Evolutionary conservation across 805 yeast species (phyloP), one percentile per base, ranked within the genome.

Genomic region (Candida parachauliodes): DNA sequence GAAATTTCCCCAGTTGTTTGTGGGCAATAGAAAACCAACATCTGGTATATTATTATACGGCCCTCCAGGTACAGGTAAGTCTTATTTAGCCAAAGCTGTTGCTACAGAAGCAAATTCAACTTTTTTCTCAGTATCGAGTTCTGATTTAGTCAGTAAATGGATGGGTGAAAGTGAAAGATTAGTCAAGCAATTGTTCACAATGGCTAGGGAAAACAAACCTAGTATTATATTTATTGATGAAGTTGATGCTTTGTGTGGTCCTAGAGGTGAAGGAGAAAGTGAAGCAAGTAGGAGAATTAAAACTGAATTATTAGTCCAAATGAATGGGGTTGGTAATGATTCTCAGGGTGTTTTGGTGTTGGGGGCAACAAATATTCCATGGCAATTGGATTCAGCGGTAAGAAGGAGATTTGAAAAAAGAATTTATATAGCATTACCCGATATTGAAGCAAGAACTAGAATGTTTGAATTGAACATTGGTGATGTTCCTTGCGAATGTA

Each of bases 251-350:
- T 68, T 93, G 39, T 89, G 98, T 65, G 98, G 98, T 0, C 96
- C 96, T 8, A 77, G 98, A 64, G 98, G 98, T 23, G 98, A 91
- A 58, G 96, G 96, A 32, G 98, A 91, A 59, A 82, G 94, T 47
- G 98, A 93, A 60, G 98, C 98, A 0, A 80, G 89, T 24, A 77
- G 98, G 55, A 80, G 98, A 67, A 91, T 93, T 53, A 91, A 93
- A 59, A 93, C 98, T 0, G 98, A 93, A 58, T 69, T 93, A 39
- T 73, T 93, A 50, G 98, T 93, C 4, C 98, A 93, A 58, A 93
- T 93, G 98, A 93, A 93, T 60, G 98, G 98, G 51, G 98, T 93
- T 11, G 98, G 98, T 11, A 89, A 88, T 57, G 98, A 93, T 57
- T 68, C 96, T 1, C 73, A 74, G 33, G 98, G 98, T 7, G 97